Base-by-base conservation (phyloP, 805 yeast species). In the Lipomyces spencermartinsiae region DNA sequence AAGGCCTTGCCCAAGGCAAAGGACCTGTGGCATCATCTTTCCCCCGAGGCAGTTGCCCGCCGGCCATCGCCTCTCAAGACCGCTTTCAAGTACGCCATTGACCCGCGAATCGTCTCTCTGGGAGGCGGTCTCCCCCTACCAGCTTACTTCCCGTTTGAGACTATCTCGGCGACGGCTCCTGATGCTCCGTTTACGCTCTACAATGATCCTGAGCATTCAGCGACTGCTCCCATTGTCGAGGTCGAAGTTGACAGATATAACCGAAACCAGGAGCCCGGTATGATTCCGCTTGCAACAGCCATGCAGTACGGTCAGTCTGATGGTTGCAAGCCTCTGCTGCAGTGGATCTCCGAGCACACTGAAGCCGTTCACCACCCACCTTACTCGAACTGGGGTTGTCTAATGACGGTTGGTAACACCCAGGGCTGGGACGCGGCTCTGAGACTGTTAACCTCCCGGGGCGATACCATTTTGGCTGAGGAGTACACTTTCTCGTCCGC, bases 71-170 rank as follows among this genome's bases (percentile, higher is more conserved):
- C 92, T 14, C 84, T 94, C 80, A 94, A 95, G 81, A 81, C 87
- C 53, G 96, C 97, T 19, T 92, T 94, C 83, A 87, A 87, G 76
- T 89, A 90, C 82, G 89, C 82, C 76, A 81, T 82, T 56, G 84
- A 86, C 71, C 97, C 97, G 43, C 86, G 89, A 63, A 83, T 95
- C 76, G 88, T 92, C 65, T 93, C 93, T 77, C 85, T 94, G 65
- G 98, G 98, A 64, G 99, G 98, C 74, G 99, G 99, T 7, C 85
- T 94, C 74, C 99, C 99, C 14, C 81, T 92, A 78, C 82, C 97
- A 33, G 94, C 90, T 71, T 90, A 91, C 80, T 94, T 94, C 85
- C 98, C 99, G 57, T 92, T 94, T 85, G 92, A 93, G 75, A 86
- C 87, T 72, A 78, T 94, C 66, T 78, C 84, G 29, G 89, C 90